A percentile compares a stretch with the other conserved stretches of the same genome.
These are phyloP conservation scores for Leptosphaerulina australis DNA, from an alignment of 2,329 filamentous ascomycete species.

Conservation along the genomic window DNA sequence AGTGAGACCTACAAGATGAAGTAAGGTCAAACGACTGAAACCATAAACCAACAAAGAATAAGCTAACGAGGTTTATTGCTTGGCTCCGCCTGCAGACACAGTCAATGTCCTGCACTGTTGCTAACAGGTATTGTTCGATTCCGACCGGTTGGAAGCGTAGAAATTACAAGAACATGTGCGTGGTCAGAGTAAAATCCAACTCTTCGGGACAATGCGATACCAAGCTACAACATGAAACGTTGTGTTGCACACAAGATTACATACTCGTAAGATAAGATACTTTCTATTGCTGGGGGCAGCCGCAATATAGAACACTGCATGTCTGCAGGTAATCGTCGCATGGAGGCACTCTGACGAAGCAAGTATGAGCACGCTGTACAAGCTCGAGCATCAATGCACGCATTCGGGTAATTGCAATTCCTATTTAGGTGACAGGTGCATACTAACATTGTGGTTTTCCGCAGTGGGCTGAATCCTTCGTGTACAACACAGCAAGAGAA, in stretches of 20 bases:
- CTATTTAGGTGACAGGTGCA: slow-evolving; percentile 19
- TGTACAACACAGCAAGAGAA: slow-evolving; percentile 1
- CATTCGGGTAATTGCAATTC: background rate
- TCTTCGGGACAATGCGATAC: slow-evolving; percentile 3
- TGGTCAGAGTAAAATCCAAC: slow-evolving; percentile 7
- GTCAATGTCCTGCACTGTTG: slow-evolving; percentile 1
- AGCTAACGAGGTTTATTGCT: slow-evolving; percentile 12
- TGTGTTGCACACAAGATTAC: background rate
- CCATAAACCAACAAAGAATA: slow-evolving; percentile 3
- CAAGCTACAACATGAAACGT: background rate
- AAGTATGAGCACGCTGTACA: slow-evolving; percentile 6
- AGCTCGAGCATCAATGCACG: slow-evolving; percentile 7
- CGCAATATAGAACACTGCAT: background rate
- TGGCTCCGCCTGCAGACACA: slow-evolving; percentile 4
- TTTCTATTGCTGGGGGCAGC: slow-evolving; percentile 1
- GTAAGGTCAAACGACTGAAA: background rate
- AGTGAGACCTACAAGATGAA: slow-evolving; percentile 4
- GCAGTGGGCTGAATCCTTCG: slow-evolving; percentile 23
- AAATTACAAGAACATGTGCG: slow-evolving; percentile 25
- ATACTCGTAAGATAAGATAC: background rate
- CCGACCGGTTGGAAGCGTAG: slow-evolving; percentile 12
- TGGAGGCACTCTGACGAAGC: slow-evolving; percentile 9
- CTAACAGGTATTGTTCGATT: slow-evolving; percentile 15
- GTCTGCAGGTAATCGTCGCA: slow-evolving; percentile 25
- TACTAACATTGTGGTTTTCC: slow-evolving; percentile 8